Percentiles rank a stretch among this genome's conserved stretches.
phyloP scores from a whole-genome alignment of 2,329 filamentous ascomycete species.

The Thermothelomyces thermophilus region DNA sequence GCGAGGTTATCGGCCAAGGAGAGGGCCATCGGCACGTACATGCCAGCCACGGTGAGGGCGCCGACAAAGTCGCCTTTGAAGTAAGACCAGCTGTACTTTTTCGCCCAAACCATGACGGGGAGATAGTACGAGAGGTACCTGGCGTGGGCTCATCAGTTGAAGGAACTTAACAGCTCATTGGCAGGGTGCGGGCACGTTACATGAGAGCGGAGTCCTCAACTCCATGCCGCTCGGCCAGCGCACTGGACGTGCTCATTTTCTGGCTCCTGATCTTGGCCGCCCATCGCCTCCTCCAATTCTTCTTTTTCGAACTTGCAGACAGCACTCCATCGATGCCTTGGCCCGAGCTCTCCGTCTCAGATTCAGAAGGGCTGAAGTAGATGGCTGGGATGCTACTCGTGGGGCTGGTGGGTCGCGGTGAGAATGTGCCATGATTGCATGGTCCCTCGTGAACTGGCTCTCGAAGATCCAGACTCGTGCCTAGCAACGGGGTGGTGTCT shows the following conservation, averaged over 20 bases:
- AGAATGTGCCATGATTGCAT: slow-evolving; percentile 72
- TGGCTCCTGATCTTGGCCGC: slow-evolving; percentile 50
- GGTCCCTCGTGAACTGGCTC: slow-evolving; percentile 39
- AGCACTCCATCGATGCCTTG: slow-evolving; percentile 36
- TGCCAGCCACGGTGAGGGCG: slow-evolving; percentile 92
- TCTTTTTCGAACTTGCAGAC: slow-evolving; percentile 33
- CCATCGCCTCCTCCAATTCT: slow-evolving; percentile 44
- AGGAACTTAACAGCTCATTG: neutral
- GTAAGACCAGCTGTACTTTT: slow-evolving; percentile 76
- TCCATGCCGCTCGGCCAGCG: slow-evolving; percentile 65
- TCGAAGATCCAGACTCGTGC: slow-evolving; percentile 29
- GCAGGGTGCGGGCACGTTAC: slow-evolving; percentile 41
- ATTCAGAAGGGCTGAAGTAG: slow-evolving; percentile 21
- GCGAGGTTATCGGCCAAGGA: slow-evolving; percentile 89
- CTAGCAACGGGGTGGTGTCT: slow-evolving; percentile 49
- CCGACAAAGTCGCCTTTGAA: slow-evolving; percentile 80
- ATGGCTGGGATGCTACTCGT: slow-evolving; percentile 29
- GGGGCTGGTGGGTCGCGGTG: slow-evolving; percentile 54
- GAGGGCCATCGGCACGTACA: slow-evolving; percentile 95
- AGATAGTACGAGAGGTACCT: slow-evolving; percentile 93
- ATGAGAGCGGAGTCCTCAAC: slow-evolving; percentile 67
- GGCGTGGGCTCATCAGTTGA: neutral
- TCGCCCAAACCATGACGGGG: slow-evolving; percentile 84
- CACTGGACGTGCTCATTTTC: slow-evolving; percentile 66
- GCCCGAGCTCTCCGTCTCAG: slow-evolving; percentile 27